Evolutionary conservation across 208 protist species (phyloP).

Genomic region (Crithidia expoeki): DNA sequence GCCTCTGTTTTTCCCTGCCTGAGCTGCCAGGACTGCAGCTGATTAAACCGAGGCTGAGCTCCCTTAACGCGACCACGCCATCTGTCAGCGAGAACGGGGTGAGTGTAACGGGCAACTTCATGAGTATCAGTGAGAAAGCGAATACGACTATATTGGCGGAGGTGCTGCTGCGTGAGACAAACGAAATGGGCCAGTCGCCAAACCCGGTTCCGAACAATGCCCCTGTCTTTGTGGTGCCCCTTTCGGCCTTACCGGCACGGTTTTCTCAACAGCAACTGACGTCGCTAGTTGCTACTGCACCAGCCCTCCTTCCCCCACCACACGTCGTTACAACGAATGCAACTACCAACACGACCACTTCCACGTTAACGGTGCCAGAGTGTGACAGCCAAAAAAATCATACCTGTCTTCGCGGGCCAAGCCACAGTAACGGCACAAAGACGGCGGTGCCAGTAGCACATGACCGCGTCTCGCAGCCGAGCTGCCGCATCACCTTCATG

Average conservation of each 20-base stretch:
- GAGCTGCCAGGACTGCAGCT: neutral
- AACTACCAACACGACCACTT: neutral
- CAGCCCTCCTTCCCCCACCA: too few relatives aligned
- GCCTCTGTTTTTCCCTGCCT: neutral
- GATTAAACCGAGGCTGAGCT: neutral
- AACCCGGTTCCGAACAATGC: too few relatives aligned
- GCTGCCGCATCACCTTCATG: slow-evolving; percentile 4
- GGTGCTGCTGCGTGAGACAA: too few relatives aligned
- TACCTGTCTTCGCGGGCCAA: neutral
- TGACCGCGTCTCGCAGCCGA: neutral
- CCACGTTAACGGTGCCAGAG: neutral
- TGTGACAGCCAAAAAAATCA: neutral
- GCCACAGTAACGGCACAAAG: neutral
- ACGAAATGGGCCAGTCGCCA: too few relatives aligned
- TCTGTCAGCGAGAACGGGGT: neutral
- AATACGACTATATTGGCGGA: too few relatives aligned
- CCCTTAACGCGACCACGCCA: neutral
- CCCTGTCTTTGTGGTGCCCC: too few relatives aligned
- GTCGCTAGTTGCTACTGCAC: too few relatives aligned
- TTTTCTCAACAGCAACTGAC: too few relatives aligned
- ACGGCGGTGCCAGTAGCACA: neutral
- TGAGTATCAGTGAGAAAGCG: neutral
- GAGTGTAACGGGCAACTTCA: neutral
- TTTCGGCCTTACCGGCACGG: too few relatives aligned
- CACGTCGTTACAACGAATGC: too few relatives aligned